These are phyloP conservation scores for Hypoxylon sp. DNA, from an alignment of 2,329 filamentous ascomycete species.

Conservation along the genomic window DNA sequence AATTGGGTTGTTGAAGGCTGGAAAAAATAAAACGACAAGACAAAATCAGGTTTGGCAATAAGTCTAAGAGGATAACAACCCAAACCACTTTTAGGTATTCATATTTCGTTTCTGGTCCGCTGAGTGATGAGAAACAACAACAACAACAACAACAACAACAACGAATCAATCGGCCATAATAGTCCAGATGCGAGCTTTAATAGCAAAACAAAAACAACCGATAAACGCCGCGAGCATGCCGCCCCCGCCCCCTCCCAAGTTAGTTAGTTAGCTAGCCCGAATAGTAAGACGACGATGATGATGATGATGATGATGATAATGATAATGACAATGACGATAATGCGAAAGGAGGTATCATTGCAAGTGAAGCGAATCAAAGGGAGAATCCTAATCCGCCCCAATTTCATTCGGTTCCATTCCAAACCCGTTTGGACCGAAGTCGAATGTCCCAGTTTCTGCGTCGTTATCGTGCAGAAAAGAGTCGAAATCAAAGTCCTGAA, in stretches of 20 bases:
- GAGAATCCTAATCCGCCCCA: conserved; percentile 59
- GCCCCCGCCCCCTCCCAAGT: too few species aligned
- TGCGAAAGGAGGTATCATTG: conserved; percentile 27
- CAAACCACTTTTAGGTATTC: conserved; percentile 41
- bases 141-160: conserved; percentile 39
- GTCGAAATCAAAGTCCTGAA: conserved; percentile 74
- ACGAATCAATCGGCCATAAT: too few species aligned
- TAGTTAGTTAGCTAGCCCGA: too few species aligned
- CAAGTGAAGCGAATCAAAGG: background rate
- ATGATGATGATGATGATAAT: too few species aligned
- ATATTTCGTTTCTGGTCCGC: conserved; percentile 43
- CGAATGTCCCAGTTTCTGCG: conserved; percentile 58
- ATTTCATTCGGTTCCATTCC: conserved; percentile 66
- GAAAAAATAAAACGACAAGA: conserved; percentile 15
- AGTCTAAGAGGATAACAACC: conserved; percentile 26
- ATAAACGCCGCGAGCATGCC: conserved; percentile 48
- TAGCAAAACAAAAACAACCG: conserved; percentile 44
- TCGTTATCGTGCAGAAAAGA: conserved; percentile 70
- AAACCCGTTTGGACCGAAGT: conserved; percentile 62
- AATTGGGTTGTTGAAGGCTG: too few species aligned
- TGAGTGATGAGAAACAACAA: conserved; percentile 38
- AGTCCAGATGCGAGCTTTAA: conserved; percentile 46
- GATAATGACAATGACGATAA: too few species aligned
- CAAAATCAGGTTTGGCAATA: conserved; percentile 21
- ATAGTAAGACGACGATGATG: too few species aligned